Evolutionary conservation across 345 rosid genomes (phyloP), one percentile per base, ranked within the genome.

Genomic region (Heritiera fomes): DNA sequence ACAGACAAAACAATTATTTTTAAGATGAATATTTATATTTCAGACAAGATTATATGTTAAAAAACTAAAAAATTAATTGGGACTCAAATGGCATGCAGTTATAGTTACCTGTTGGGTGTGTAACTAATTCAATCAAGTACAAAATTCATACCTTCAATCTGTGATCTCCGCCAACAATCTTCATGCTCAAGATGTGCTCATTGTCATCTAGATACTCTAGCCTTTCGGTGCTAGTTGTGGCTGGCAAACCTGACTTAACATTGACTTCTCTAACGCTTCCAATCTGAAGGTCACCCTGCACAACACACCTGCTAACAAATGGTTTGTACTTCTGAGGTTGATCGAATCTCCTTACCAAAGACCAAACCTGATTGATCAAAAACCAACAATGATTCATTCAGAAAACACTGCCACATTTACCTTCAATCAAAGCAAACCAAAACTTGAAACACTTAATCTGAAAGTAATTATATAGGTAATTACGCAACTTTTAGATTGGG

Each of bases 251-350:
- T 13, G 98, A 91, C 84, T 84, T 91, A 3, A 93, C 96, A 85
- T 91, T 90, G 13, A 93, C 94, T 80, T 93, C 94, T 77, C 94
- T 89, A 7, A 91, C 91, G 43, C 92, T 93, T 45, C 97, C 97
- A 79, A 91, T 89, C 84, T 90, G 92, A 61, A 89, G 83, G 69
- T 89, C 86, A 20, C 96, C 97, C 74, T 91, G 88, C 81, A 86
- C 86, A 61, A 90, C 88, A 73, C 97, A 93, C 81, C 93, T 84
- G 81, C 94, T 90, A 8, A 93, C 83, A 17, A 93, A 93, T 7
- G 95, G 97, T 71, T 93, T 93, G 79, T 93, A 93, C 69, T 86
- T 91, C 86, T 93, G 97, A 0, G 97, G 97, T 83, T 93, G 91
- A 58, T 93, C 97, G 8, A 93, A 93, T 79, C 93, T 88, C 87